These are phyloP conservation scores for Neofusicoccum ribis DNA, from an alignment of 2,329 filamentous ascomycete genomes.

Conservation along the genomic window DNA sequence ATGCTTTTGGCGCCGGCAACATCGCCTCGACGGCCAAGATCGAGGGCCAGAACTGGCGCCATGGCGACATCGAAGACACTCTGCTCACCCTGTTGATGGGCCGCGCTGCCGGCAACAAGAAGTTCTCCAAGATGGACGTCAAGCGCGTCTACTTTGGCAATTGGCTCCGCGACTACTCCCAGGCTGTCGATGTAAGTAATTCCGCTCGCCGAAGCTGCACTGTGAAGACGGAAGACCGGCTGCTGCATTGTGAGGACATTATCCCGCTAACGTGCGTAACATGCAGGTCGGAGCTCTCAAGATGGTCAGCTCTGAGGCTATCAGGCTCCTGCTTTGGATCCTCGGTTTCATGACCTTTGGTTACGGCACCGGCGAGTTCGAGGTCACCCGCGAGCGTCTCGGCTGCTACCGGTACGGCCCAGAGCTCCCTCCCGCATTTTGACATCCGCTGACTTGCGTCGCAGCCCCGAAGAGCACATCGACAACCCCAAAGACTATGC, in stretches of 20 bases:
- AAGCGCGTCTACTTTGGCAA: constrained; percentile 95
- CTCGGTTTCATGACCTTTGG: constrained; percentile 88
- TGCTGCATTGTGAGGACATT: not conserved
- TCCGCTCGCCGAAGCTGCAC: not conserved
- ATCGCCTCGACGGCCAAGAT: constrained; percentile 79
- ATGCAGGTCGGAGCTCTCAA: constrained; percentile 74
- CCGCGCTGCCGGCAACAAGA: constrained; percentile 57
- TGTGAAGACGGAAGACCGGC: too few relatives aligned
- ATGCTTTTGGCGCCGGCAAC: constrained; percentile 86
- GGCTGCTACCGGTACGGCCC: constrained; percentile 66
- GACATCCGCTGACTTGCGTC: not conserved
- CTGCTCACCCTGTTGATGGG: constrained; percentile 70
- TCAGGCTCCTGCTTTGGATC: constrained; percentile 84
- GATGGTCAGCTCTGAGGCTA: constrained; percentile 84
- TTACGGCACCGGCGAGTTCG: constrained; percentile 80
- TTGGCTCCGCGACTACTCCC: constrained; percentile 91
- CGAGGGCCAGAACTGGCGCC: constrained; percentile 74
- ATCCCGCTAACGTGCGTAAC: not conserved
- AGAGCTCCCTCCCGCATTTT: not conserved
- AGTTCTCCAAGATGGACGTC: constrained; percentile 84
- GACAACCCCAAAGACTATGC: constrained; percentile 82
- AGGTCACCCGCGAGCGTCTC: constrained; percentile 75
- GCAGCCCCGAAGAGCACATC: constrained; percentile 72
- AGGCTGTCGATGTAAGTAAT: constrained; percentile 73
- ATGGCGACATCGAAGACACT: constrained; percentile 83